These are phyloP conservation scores for Mycena maculata DNA, from an alignment of 768 basidiomycete genomes.

Conservation along the genomic window DNA sequence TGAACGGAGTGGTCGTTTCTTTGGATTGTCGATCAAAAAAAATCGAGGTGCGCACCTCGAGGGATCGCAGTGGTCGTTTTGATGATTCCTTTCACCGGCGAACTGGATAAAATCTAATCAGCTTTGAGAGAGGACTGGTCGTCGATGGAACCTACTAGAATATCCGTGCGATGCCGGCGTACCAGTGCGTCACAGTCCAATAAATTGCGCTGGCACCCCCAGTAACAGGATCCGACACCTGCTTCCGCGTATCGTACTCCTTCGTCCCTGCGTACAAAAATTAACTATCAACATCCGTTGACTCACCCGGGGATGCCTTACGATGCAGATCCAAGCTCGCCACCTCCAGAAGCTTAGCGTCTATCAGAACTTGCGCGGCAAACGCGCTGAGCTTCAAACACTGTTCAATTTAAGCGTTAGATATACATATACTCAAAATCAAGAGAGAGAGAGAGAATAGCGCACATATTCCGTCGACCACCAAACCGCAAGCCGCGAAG, in stretches of 20 bases:
- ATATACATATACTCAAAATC: too few relatives aligned
- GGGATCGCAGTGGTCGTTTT: slow-evolving; percentile 62
- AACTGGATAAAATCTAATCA: slow-evolving; percentile 42
- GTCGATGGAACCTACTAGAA: slow-evolving; percentile 49
- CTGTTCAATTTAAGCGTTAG: too few relatives aligned
- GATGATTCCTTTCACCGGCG: slow-evolving; percentile 56
- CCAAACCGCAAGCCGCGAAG: slow-evolving; percentile 65
- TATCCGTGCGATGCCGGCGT: slow-evolving; percentile 58
- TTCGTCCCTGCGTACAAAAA: slow-evolving; percentile 48
- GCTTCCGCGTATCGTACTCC: slow-evolving; percentile 55
- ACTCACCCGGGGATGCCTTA: slow-evolving; percentile 37
- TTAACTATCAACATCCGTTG: background rate
- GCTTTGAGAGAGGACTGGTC: background rate
- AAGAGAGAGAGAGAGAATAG: background rate
- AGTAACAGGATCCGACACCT: slow-evolving; percentile 54
- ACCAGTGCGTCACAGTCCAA: slow-evolving; percentile 61
- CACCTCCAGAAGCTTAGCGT: slow-evolving; percentile 57
- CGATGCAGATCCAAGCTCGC: slow-evolving; percentile 62
- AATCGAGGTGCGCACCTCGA: slow-evolving; percentile 45
- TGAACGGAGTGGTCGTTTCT: slow-evolving; percentile 30
- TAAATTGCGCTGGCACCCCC: slow-evolving; percentile 62
- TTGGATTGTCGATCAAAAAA: too few relatives aligned
- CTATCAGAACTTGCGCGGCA: slow-evolving; percentile 62
- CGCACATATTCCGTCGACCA: slow-evolving; percentile 63
- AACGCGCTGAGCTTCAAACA: slow-evolving; percentile 65